A percentile compares a stretch with the other conserved stretches of the same genome.
phyloP scores from a whole-genome alignment of 345 rosid genomes.

The Gossypium rotundifolium region DNA sequence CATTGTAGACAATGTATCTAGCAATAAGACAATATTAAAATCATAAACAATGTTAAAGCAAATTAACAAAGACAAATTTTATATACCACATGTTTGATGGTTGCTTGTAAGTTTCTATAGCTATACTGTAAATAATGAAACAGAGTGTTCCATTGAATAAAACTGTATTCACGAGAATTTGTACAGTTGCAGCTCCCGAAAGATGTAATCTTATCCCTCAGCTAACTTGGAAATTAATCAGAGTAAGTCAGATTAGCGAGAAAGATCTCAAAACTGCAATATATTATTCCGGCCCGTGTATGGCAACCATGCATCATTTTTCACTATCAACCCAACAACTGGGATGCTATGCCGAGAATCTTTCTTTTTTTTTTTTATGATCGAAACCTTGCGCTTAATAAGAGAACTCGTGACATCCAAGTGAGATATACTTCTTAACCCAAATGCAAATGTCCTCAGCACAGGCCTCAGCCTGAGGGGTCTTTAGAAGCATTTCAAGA shows the following conservation, averaged over 20 bases:
- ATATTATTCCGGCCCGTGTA: not conserved
- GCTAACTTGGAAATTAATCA: not conserved
- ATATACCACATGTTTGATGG: not conserved
- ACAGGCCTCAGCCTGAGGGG: constrained; percentile 89
- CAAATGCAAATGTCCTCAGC: constrained; percentile 87
- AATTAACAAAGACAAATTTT: not conserved
- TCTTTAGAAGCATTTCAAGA: constrained; percentile 79
- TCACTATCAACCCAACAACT: not conserved
- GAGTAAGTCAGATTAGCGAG: not conserved
- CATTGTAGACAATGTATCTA: not conserved
- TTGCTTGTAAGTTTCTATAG: not conserved
- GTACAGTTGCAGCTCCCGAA: not conserved
- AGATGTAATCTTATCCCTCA: constrained; percentile 14
- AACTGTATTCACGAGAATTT: not conserved
- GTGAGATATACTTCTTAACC: constrained; percentile 84
- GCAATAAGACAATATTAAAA: too few species aligned
- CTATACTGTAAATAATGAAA: not conserved
- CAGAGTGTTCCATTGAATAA: not conserved
- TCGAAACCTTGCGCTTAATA: constrained; percentile 32
- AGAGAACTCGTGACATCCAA: constrained; percentile 86
- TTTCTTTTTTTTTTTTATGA: not conserved
- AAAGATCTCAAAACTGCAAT: constrained; percentile 8
- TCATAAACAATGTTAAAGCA: not conserved
- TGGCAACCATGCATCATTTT: not conserved
- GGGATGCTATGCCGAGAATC: not conserved